Evolutionary conservation across 116 monocot genomes (phyloP).

Genomic region (Iris pallida): DNA sequence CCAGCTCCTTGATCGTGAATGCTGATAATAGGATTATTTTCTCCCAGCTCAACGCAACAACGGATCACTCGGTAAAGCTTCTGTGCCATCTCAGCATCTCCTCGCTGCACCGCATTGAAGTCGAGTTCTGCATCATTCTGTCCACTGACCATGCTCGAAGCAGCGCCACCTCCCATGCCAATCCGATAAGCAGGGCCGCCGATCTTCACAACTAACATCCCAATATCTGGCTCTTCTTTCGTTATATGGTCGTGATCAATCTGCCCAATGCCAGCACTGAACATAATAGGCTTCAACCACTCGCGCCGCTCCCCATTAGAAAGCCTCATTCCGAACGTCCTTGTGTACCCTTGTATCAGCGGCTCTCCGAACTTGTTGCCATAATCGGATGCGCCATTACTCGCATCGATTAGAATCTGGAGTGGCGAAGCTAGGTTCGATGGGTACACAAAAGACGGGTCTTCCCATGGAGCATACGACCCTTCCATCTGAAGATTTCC

Average conservation of each 20-base stretch:
- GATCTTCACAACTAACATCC: constrained; percentile 95
- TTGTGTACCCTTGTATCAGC: constrained; percentile 84
- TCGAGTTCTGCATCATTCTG: constrained; percentile 94
- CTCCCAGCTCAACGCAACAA: constrained; percentile 88
- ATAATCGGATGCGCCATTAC: constrained; percentile 93
- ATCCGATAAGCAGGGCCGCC: constrained; percentile 95
- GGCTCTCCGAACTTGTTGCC: constrained; percentile 99
- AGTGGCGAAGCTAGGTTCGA: constrained; percentile 79
- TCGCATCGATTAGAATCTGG: constrained; percentile 85
- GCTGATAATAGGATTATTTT: constrained; percentile 81
- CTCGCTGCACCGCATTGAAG: constrained; percentile 95
- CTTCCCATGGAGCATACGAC: constrained; percentile 86
- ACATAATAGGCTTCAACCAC: constrained; percentile 99
- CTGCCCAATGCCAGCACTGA: constrained; percentile 86
- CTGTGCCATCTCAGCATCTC: constrained; percentile 99
- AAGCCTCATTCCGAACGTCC: constrained; percentile 82
- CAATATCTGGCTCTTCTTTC: constrained; percentile 81
- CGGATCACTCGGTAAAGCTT: constrained; percentile 89
- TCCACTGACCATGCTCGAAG: constrained; percentile 97
- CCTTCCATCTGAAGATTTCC: constrained; percentile 83
- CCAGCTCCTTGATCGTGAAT: constrained; percentile 99
- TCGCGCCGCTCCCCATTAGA: constrained; percentile 81
- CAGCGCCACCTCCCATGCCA: constrained; percentile 98
- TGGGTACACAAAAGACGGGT: constrained; percentile 72
- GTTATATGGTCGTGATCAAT: constrained; percentile 74